Evolutionary conservation across 73 alveolate species (phyloP).

Genomic region (Paramecium octaurelia): DNA sequence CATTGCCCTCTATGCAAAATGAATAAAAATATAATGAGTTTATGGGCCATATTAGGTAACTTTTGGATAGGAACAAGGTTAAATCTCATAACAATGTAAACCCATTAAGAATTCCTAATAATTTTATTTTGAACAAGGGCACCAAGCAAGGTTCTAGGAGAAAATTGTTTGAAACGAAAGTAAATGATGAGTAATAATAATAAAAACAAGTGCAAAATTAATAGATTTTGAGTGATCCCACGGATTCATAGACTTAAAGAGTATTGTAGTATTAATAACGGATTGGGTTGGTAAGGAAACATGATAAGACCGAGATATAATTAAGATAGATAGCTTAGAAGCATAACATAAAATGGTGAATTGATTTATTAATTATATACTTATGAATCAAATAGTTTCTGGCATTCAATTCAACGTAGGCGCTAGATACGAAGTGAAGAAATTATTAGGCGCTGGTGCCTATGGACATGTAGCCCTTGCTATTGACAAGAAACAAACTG

Average conservation of each 20-base stretch:
- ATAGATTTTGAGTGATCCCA: neutral
- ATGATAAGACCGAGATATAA: neutral
- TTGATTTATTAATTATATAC: neutral
- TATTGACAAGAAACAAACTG: constrained; percentile 67
- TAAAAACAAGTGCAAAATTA: neutral
- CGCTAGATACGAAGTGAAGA: constrained; percentile 15
- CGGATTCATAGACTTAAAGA: neutral
- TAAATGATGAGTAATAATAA: neutral
- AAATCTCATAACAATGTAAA: neutral
- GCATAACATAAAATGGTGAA: constrained; percentile 6
- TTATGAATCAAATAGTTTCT: neutral
- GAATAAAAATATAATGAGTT: neutral
- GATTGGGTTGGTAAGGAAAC: neutral
- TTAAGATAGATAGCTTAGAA: neutral
- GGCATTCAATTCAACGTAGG: constrained; percentile 27
- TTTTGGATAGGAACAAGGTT: neutral
- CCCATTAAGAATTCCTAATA: neutral
- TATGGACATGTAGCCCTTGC: constrained; percentile 65
- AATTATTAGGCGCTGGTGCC: constrained; percentile 62
- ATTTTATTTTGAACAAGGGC: neutral
- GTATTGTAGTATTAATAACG: neutral
- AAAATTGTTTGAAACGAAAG: neutral
- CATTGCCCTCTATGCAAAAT: neutral
- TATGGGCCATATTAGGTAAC: neutral
- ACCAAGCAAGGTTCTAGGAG: neutral